These are phyloP conservation scores for Mortierella sp. DNA, from an alignment of 371 early-diverging fungal genomes.

Conservation along the genomic window DNA sequence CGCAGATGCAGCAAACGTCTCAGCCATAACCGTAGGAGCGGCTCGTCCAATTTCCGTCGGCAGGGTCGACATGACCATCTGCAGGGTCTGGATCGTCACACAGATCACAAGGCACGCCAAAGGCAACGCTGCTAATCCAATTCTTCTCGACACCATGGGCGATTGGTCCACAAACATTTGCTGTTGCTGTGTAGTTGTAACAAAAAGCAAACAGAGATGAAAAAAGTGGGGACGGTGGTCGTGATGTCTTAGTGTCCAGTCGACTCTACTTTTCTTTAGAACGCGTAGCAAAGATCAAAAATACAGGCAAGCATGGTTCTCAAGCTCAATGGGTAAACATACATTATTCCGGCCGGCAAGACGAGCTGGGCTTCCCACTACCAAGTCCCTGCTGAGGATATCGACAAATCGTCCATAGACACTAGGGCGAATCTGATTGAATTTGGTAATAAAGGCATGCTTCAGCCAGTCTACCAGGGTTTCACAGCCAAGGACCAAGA, in stretches of 20 bases:
- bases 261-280: background rate
- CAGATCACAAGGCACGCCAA: conserved; percentile 89
- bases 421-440: conserved; percentile 93
- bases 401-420: conserved; percentile 92
- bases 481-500: conserved; percentile 91
- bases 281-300: background rate
- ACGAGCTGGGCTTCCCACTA: conserved; percentile 72
- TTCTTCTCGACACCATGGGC: conserved; percentile 89
- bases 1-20: conserved; percentile 26
- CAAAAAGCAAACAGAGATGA: conserved; percentile 14
- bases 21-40: conserved; percentile 1
- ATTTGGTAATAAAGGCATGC: conserved; percentile 98
- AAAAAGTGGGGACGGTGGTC: background rate
- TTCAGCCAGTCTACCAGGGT: conserved; percentile 98
- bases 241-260: background rate
- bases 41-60: conserved; percentile 15
- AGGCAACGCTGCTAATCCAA: conserved; percentile 94
- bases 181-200: conserved; percentile 23
- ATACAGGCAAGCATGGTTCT: background rate
- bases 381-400: conserved; percentile 90
- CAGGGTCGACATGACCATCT: conserved; percentile 70
- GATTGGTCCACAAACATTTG: conserved; percentile 84
- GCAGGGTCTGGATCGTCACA: conserved; percentile 80
- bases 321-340: conserved; percentile 19
- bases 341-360: conserved; percentile 60